phyloP scores from a whole-genome alignment of 768 basidiomycete species.

The Amanita muscaria region DNA sequence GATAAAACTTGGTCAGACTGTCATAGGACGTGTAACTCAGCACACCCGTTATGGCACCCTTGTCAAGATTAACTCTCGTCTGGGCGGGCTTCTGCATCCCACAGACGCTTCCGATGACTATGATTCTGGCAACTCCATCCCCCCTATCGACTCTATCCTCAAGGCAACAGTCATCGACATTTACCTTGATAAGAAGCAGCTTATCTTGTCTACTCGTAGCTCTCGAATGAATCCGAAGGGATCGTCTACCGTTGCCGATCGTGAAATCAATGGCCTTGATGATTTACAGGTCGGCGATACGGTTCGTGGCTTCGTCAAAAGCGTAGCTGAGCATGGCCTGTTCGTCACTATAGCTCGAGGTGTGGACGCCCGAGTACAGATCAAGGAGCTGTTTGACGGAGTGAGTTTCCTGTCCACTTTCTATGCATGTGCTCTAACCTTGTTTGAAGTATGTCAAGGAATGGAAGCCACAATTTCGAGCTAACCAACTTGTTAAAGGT shows the following conservation, averaged over 20 bases:
- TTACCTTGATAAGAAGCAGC: constrained; percentile 54
- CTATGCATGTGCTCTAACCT: neutral
- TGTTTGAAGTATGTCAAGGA: constrained; percentile 78
- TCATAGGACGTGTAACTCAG: constrained; percentile 73
- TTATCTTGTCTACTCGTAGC: constrained; percentile 73
- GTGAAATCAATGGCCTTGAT: constrained; percentile 51
- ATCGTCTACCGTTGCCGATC: constrained; percentile 45
- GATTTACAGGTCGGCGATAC: constrained; percentile 65
- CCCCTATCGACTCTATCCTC: constrained; percentile 55
- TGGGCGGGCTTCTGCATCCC: constrained; percentile 73
- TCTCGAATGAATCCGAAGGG: constrained; percentile 59
- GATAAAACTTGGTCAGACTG: constrained; percentile 60
- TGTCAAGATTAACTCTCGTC: constrained; percentile 62
- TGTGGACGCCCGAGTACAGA: constrained; percentile 89
- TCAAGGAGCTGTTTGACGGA: constrained; percentile 88
- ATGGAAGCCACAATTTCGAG: constrained; percentile 77
- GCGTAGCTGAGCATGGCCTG: constrained; percentile 75
- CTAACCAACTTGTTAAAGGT: constrained; percentile 81
- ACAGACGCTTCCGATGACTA: constrained; percentile 82
- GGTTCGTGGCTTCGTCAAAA: constrained; percentile 88
- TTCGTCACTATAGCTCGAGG: constrained; percentile 80
- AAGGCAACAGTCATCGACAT: constrained; percentile 65
- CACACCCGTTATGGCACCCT: constrained; percentile 66
- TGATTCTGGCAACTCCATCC: constrained; percentile 45
- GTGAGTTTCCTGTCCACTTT: constrained; percentile 21